A percentile compares a stretch with the other conserved stretches of the same genome.
Evolutionary conservation across 352 stramenopile genomes (phyloP).

Genomic region (Phytophthora boehmeriae): DNA sequence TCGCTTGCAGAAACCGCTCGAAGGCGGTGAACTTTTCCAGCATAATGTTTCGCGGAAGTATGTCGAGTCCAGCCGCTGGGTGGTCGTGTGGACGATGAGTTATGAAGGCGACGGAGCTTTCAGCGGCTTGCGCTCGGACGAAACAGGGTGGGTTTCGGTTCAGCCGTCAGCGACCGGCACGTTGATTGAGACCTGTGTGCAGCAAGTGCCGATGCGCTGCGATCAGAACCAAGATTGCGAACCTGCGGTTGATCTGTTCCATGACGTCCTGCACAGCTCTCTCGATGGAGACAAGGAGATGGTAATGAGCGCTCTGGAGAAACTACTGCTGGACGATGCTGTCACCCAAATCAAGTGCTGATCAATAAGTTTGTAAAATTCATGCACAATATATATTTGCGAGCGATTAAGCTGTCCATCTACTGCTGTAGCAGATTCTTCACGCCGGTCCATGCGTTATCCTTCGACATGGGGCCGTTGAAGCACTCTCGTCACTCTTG

Average conservation of each 20-base stretch:
- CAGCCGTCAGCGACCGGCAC: slow-evolving; percentile 10
- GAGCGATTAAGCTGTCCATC: too few species aligned
- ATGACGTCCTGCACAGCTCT: slow-evolving; percentile 21
- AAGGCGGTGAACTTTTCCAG: slow-evolving; percentile 5
- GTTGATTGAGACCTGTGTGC: slow-evolving; percentile 36
- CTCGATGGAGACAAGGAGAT: slow-evolving; percentile 18
- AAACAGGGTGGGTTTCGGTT: slow-evolving; percentile 26
- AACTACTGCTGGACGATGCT: slow-evolving; percentile 20
- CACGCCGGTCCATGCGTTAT: too few species aligned
- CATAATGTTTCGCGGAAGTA: slow-evolving; percentile 43
- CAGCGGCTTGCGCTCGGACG: slow-evolving; percentile 27
- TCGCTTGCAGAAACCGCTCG: slow-evolving; percentile 11
- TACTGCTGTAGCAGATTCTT: too few species aligned
- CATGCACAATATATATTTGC: too few species aligned
- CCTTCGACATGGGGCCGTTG: too few species aligned
- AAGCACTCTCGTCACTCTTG: too few species aligned
- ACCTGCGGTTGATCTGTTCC: slow-evolving; percentile 18
- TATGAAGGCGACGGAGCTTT: slow-evolving; percentile 36
- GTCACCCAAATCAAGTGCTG: slow-evolving; percentile 20
- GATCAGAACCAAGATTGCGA: neutral
- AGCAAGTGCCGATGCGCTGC: slow-evolving; percentile 33
- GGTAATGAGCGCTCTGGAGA: slow-evolving; percentile 16
- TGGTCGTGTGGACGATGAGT: slow-evolving; percentile 58
- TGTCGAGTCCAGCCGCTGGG: slow-evolving; percentile 38
- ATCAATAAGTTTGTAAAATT: too few species aligned